Evolutionary conservation across 1,284 basidiomycete genomes (phyloP).

Genomic region (Ustanciosporium gigantosporum): DNA sequence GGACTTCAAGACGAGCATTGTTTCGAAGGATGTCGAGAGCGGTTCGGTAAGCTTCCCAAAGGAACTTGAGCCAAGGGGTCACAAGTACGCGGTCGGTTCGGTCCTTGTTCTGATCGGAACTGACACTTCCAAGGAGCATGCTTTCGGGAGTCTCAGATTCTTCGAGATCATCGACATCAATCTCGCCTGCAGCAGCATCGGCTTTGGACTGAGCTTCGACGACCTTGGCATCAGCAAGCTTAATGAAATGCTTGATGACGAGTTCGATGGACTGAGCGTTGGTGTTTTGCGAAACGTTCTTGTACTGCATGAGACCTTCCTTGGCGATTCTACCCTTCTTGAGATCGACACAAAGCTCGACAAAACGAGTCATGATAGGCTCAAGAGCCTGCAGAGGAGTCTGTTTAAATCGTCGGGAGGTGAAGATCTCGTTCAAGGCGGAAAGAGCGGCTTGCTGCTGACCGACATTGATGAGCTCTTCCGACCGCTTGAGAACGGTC

Average conservation of each 20-base stretch:
- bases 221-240: conserved; percentile 78
- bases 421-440: conserved; percentile 87
- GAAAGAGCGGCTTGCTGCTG: conserved; percentile 86
- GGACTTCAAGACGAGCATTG: conserved; percentile 87
- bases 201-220: conserved; percentile 57
- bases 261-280: conserved; percentile 88
- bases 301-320: conserved; percentile 83
- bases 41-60: conserved; percentile 97
- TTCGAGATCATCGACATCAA: conserved; percentile 63
- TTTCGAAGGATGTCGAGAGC: conserved; percentile 96
- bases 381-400: conserved; percentile 87
- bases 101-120: conserved; percentile 89
- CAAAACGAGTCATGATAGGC: conserved; percentile 85
- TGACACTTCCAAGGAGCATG: conserved; percentile 83
- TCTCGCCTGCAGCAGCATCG: conserved; percentile 57
- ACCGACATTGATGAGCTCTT: conserved; percentile 86
- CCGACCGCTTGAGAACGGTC: conserved; percentile 83
- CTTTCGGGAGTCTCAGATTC: conserved; percentile 85
- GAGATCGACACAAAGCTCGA: conserved; percentile 95
- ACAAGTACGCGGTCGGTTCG: conserved; percentile 92
- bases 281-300: conserved; percentile 77
- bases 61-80: conserved; percentile 95
- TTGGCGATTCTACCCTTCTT: conserved; percentile 91
- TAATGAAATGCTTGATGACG: conserved; percentile 87
- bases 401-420: conserved; percentile 89